Conservation (phyloP, 2,329 filamentous ascomycete species). For the Tympanopsis confertula region DNA sequence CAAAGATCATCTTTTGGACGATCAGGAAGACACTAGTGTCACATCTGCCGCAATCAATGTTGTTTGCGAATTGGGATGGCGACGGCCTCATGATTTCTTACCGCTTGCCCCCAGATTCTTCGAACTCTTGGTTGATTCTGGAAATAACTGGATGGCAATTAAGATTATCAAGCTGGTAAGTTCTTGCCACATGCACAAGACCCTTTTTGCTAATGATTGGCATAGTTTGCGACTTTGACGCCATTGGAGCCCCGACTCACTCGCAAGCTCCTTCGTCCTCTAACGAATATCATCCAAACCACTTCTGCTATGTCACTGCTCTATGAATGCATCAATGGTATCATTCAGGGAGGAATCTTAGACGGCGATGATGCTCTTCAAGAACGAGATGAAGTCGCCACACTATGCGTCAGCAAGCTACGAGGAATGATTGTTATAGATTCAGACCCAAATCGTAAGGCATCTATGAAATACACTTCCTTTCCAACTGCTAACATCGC, state of each 20-base stretch:
- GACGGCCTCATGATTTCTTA: slow-evolving; percentile 84
- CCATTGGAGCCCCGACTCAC: slow-evolving; percentile 84
- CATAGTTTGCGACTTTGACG: slow-evolving; percentile 82
- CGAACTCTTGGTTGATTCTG: slow-evolving; percentile 78
- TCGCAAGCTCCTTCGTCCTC: slow-evolving; percentile 77
- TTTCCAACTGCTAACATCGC: background rate
- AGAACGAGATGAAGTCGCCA: slow-evolving; percentile 83
- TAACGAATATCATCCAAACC: slow-evolving; percentile 86
- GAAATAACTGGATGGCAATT: slow-evolving; percentile 99
- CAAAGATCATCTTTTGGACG: slow-evolving; percentile 84
- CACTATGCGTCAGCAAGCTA: slow-evolving; percentile 82
- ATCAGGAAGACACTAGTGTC: slow-evolving; percentile 79
- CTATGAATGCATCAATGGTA: slow-evolving; percentile 97
- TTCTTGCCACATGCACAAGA: slow-evolving; percentile 6
- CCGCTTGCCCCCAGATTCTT: slow-evolving; percentile 85
- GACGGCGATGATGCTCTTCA: slow-evolving; percentile 68
- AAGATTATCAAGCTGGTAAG: slow-evolving; percentile 91
- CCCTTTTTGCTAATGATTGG: background rate
- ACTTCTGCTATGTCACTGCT: slow-evolving; percentile 95
- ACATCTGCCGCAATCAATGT: slow-evolving; percentile 95
- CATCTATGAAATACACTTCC: background rate
- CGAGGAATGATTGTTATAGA: slow-evolving; percentile 89
- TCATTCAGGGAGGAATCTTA: slow-evolving; percentile 91
- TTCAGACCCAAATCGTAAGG: slow-evolving; percentile 81
- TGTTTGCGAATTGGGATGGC: slow-evolving; percentile 88